Base-by-base conservation (phyloP, 2,329 filamentous ascomycete species). In the Nothophaeocryptopus gaeumannii region DNA sequence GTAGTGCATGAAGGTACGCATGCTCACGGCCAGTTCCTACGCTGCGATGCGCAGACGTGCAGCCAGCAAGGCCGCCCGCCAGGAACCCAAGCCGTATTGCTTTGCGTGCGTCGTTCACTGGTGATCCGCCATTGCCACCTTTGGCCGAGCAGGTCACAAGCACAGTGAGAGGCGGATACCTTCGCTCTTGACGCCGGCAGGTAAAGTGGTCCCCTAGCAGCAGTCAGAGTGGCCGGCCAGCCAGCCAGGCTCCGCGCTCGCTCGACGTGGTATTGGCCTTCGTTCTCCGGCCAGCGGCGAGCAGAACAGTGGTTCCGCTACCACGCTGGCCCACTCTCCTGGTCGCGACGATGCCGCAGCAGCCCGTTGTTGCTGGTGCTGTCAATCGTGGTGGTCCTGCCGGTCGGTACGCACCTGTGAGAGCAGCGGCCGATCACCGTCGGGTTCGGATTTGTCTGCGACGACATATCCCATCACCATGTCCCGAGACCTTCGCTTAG, bases 321-420 rank as follows among this genome's bases (percentile, higher is more conserved):
- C 54, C 39, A 56, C 52, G 52, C 49, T 51, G 55, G 43, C 50
- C 55, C 55, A 58, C 55, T 40, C 43, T 39, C 39, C 45, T 49
- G 49, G 49, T 42, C 44, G 53, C 52, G 39, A 33, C 44, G 36
- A 32, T 43, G 48, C 37, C 30, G 35, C 16, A 46, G 44, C 42
- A 12, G 47, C 39, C 40, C 29, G 11, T 37, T 44, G 11, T 37
- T 44, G 20, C 45, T 54, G 51, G 47, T 32, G 33, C 36, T 45
- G 39, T 51, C 48, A 26, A 45, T 51, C 38, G 20, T 40, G 9
- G 12, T 9, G 33, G 35, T 26, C 7, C 20, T 26, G 7, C 20
- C 20, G 20, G 20, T 26, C 20, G 20, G 20, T 26, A 26, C 20
- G 20, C 20, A 26, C 20, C 20, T 26, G 20, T 26, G 20, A 26